phyloP scores from a whole-genome alignment of 441 rosid genomes.

The Corymbia citriodora region DNA sequence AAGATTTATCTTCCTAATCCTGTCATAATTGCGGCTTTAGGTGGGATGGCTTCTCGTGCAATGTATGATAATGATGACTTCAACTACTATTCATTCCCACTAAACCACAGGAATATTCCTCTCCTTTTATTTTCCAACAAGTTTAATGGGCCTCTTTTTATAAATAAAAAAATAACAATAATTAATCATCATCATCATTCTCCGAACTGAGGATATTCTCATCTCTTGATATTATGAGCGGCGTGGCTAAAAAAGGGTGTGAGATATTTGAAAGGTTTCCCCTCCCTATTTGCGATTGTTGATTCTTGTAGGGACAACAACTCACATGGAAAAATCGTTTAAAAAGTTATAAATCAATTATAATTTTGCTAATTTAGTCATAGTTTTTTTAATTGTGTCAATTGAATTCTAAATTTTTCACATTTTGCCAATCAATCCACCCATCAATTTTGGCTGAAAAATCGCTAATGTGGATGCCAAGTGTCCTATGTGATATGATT shows the following conservation, averaged over 20 bases:
- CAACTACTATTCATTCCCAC: background rate
- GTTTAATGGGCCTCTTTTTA: background rate
- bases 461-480: rapidly evolving
- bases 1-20: background rate
- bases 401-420: too few relatives aligned
- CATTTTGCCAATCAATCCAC: too few relatives aligned
- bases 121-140: background rate
- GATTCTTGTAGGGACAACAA: too few relatives aligned
- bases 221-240: background rate
- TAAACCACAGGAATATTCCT: background rate
- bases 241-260: background rate
- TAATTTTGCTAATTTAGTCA: rapidly evolving
- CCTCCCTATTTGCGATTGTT: too few relatives aligned
- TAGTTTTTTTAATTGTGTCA: rapidly evolving
- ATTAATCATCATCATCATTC: background rate
- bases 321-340: too few relatives aligned
- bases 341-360: rapidly evolving
- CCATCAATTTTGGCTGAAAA: rapidly evolving
- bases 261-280: background rate
- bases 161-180: background rate
- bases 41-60: background rate
- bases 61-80: background rate
- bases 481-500: rapidly evolving
- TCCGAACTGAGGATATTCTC: background rate
- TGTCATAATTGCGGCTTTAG: background rate